phyloP scores from a whole-genome alignment of 495 filamentous ascomycete genomes.

The Tetracladium setigerum region DNA sequence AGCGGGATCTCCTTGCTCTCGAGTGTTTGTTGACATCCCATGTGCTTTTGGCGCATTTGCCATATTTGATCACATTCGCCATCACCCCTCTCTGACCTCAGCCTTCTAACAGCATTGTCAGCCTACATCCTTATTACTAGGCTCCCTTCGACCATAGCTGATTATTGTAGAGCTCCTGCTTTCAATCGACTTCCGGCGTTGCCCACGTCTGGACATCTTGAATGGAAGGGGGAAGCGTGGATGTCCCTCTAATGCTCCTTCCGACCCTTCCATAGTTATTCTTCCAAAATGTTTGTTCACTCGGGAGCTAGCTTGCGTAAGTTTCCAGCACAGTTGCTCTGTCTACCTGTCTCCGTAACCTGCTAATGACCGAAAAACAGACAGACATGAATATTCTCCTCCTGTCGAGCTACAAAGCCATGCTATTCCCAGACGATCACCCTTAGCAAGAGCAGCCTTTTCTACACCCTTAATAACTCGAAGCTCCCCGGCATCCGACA shows the following conservation, averaged over 20 bases:
- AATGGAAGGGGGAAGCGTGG: constrained; percentile 5
- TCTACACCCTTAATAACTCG: constrained; percentile 13
- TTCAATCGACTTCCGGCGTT: not conserved
- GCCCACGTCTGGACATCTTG: not conserved
- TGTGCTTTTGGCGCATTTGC: too few species aligned
- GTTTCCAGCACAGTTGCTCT: not conserved
- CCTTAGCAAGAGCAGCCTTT: constrained; percentile 20
- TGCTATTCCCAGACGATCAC: constrained; percentile 11
- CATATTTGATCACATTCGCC: not conserved
- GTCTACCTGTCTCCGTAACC: not conserved
- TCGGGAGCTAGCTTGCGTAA: constrained; percentile 15
- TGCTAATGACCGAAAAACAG: not conserved
- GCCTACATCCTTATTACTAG: not conserved
- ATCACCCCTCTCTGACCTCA: constrained; percentile 5
- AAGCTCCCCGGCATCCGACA: constrained; percentile 13
- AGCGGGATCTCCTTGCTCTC: not conserved
- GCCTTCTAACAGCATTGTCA: not conserved
- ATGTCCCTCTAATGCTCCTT: too few species aligned
- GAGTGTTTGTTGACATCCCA: not conserved
- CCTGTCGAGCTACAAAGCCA: constrained; percentile 8
- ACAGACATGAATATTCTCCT: constrained; percentile 17
- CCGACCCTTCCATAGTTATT: constrained; percentile 2
- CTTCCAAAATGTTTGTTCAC: constrained; percentile 19
- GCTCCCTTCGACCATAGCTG: not conserved
- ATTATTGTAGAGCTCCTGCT: not conserved